These are phyloP conservation scores for Sporisorium scitamineum DNA, from an alignment of 1,284 basidiomycete species.

Conservation along the genomic window DNA sequence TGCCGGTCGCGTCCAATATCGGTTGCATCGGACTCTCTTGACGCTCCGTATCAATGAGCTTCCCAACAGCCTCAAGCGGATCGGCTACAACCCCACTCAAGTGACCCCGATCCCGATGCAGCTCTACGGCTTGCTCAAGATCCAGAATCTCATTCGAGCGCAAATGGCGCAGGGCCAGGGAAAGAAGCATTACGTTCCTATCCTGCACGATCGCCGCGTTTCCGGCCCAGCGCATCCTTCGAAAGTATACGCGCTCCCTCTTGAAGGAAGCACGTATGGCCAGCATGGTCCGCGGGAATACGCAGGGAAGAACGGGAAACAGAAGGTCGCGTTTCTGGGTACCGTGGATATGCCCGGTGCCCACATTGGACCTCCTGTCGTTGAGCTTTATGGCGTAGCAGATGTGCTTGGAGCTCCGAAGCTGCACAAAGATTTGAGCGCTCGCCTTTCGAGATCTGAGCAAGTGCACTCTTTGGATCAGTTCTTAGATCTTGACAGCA, in stretches of 20 bases:
- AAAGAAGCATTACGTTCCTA: background rate
- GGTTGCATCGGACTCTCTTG: background rate
- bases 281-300: background rate
- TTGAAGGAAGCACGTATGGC: background rate
- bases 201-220: background rate
- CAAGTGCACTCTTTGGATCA: background rate
- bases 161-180: background rate
- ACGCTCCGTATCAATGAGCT: background rate
- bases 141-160: background rate
- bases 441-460: no score
- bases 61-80: background rate
- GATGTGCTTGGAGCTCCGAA: background rate
- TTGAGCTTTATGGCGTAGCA: conserved; percentile 3
- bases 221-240: background rate
- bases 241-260: conserved; percentile 1
- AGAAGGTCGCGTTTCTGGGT: background rate
- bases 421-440: background rate
- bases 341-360: background rate
- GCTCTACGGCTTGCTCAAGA: background rate
- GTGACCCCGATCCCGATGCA: background rate
- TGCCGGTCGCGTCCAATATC: background rate
- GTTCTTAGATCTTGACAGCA: background rate
- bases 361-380: background rate
- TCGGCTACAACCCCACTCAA: background rate
- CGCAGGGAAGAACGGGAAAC: background rate